These are phyloP conservation scores for Coniochaeta sp. DNA, from an alignment of 2,329 filamentous ascomycete genomes.

Conservation along the genomic window DNA sequence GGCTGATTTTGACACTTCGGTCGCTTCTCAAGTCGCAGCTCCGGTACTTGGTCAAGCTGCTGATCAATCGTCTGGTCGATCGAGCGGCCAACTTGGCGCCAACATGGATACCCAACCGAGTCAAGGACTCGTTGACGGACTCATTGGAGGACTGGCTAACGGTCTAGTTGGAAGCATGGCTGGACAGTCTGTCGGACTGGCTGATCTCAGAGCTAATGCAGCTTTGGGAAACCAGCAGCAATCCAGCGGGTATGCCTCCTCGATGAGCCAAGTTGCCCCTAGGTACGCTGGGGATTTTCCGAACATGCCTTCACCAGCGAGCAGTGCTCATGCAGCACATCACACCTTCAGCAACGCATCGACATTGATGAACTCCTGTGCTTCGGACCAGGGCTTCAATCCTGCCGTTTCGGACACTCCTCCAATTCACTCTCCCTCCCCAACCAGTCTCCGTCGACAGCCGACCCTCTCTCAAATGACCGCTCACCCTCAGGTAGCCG, in stretches of 20 bases:
- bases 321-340: background rate
- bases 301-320: background rate
- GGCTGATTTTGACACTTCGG: background rate
- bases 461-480: background rate
- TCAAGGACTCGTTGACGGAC: background rate
- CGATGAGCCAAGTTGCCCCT: background rate
- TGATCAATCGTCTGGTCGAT: too few species aligned
- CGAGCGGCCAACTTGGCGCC: background rate
- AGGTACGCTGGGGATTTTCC: background rate
- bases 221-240: too few species aligned
- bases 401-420: background rate
- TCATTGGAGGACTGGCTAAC: background rate
- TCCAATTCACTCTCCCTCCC: background rate
- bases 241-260: too few species aligned
- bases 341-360: background rate
- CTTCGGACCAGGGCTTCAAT: background rate
- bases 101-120: background rate
- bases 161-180: background rate
- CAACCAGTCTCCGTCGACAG: background rate
- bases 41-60: background rate
- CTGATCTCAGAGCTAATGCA: too few species aligned
- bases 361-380: background rate
- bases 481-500: background rate
- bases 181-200: too few species aligned
- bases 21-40: background rate